Conservation (phyloP, 2,329 filamentous ascomycete species). For the Nemania sp. region DNA sequence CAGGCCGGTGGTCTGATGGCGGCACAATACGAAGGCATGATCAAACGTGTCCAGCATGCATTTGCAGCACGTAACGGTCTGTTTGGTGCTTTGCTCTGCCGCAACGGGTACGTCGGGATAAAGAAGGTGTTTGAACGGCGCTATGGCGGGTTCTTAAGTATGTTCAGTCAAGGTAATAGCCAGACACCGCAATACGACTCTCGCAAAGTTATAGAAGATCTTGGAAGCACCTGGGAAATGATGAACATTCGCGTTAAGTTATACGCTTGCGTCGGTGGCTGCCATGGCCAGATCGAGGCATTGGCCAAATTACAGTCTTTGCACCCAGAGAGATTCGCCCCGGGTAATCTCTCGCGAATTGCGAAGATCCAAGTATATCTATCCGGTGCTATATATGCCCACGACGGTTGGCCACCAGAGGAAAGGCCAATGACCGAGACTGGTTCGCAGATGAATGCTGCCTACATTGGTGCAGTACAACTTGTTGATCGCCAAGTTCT, state of each 20-base stretch:
- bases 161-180: constrained; percentile 39
- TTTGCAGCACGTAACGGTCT: constrained; percentile 50
- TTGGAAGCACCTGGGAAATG: constrained; percentile 36
- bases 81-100: constrained; percentile 44
- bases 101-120: constrained; percentile 46
- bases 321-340: constrained; percentile 9
- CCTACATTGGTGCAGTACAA: constrained; percentile 43
- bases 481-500: constrained; percentile 44
- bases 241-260: constrained; percentile 19
- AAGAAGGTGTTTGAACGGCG: constrained; percentile 39
- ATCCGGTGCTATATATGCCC: constrained; percentile 36
- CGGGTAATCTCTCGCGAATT: not conserved
- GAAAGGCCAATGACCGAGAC: constrained; percentile 40
- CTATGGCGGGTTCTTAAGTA: constrained; percentile 48
- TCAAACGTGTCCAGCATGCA: constrained; percentile 51
- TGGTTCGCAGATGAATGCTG: constrained; percentile 45
- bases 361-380: constrained; percentile 15
- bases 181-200: constrained; percentile 21
- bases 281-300: constrained; percentile 17
- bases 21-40: constrained; percentile 47
- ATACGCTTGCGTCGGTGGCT: constrained; percentile 21
- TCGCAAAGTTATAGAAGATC: constrained; percentile 34
- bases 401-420: constrained; percentile 42
- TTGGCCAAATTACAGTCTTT: constrained; percentile 11
- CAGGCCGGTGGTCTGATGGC: constrained; percentile 47